Base-by-base conservation (phyloP, 2,329 filamentous ascomycete species). In the Colletotrichum liriopes region DNA sequence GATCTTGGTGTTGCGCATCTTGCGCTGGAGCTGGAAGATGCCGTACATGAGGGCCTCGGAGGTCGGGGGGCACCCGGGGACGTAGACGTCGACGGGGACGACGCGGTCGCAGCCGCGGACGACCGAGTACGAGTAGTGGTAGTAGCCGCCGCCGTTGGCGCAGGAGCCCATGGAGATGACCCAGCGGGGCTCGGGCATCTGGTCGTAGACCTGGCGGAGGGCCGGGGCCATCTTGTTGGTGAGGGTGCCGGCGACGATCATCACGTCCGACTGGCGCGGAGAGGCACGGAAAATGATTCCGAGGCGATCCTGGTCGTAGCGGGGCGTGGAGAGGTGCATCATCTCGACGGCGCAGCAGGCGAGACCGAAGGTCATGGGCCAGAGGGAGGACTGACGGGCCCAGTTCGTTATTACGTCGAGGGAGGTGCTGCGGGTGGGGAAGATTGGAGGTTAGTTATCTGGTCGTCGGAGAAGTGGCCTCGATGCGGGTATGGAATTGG, bases 221-320 rank as follows among this genome's bases (percentile, higher is more conserved):
- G 95, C 95, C 2, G 95, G 94, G 1, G 94, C 94, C 95, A 98
- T 98, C 87, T 98, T 98, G 88, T 98, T 98, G 77, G 94, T 97
- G 74, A 98, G 89, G 39, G 95, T 98, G 72, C 95, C 95, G 35
- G 95, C 94, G 29, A 97, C 94, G 78, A 97, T 96, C 94, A 97
- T 96, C 76, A 97, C 93, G 82, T 97, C 94, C 73, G 94, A 93
- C 83, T 97, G 94, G 75, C 94, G 92, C 1, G 94, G 94, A 18
- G 93, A 96, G 71, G 94, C 94, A 77, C 94, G 92, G 89, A 96
- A 97, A 81, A 97, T 96, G 81, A 97, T 96, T 75, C 94, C 94
- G 72, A 96, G 87, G 45, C 94, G 91, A 84, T 97, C 94, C 81
- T 96, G 93, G 79, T 97, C 94, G 89, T 97, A 96, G 45, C 94